phyloP scores from a whole-genome alignment of 2,329 filamentous ascomycete species.

The Trichoderma atroviride region DNA sequence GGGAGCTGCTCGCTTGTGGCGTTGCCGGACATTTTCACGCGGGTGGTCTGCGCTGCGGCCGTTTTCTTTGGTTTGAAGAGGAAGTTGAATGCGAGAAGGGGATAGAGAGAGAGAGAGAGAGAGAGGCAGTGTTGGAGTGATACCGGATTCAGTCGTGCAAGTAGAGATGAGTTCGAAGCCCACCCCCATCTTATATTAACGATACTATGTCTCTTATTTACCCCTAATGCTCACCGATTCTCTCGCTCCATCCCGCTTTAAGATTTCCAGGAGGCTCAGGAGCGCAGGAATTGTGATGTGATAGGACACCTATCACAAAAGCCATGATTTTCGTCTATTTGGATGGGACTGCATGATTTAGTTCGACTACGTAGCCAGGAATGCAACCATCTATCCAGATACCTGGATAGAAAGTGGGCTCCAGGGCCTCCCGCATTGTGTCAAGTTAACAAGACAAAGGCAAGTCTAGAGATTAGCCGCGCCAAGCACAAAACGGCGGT shows the following conservation, averaged over 20 bases:
- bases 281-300: not conserved
- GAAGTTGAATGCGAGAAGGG: not conserved
- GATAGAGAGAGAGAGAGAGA: too few species aligned
- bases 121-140: not conserved
- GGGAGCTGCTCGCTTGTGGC: slow-evolving; percentile 8
- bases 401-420: not conserved
- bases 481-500: not conserved
- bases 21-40: not conserved
- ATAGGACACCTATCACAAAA: not conserved
- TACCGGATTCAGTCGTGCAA: not conserved
- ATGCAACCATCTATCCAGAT: not conserved
- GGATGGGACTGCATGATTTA: not conserved
- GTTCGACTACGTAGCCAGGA: not conserved
- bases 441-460: not conserved
- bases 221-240: not conserved
- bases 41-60: not conserved
- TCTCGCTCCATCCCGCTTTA: not conserved
- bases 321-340: not conserved
- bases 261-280: not conserved
- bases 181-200: not conserved
- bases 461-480: not conserved
- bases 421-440: not conserved
- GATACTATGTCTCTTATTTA: not conserved
- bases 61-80: not conserved
- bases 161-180: not conserved